Evolutionary conservation across 2,329 filamentous ascomycete species (phyloP).

Genomic region (Paraphoma sp.): DNA sequence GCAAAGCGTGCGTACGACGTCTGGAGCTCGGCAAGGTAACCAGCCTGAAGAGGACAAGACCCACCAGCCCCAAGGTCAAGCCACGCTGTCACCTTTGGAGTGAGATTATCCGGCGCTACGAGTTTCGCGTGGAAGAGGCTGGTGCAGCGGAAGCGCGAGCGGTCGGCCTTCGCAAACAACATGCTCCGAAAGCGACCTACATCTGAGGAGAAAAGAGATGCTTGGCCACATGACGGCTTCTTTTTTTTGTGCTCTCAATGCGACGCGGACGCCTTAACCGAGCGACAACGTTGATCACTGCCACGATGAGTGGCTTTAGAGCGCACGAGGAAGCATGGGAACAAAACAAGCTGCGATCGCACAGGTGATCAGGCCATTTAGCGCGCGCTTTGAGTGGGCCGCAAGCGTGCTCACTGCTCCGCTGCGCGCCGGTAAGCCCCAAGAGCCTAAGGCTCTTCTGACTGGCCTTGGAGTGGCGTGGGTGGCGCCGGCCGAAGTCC

Average conservation of each 20-base stretch:
- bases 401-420: constrained; percentile 25
- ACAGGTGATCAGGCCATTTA: constrained; percentile 27
- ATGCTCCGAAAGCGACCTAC: constrained; percentile 21
- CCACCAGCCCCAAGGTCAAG: constrained; percentile 37
- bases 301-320: constrained; percentile 31
- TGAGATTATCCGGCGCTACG: constrained; percentile 30
- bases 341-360: constrained; percentile 24
- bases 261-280: constrained; percentile 10
- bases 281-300: constrained; percentile 31
- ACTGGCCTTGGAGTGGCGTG: constrained; percentile 38
- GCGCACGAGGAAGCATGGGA: constrained; percentile 32
- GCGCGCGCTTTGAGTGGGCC: constrained; percentile 17
- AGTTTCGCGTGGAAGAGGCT: constrained; percentile 20
- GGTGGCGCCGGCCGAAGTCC: constrained; percentile 36
- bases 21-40: constrained; percentile 10
- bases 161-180: constrained; percentile 26
- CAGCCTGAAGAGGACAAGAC: constrained; percentile 26
- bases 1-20: constrained; percentile 14
- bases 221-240: constrained; percentile 23
- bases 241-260: constrained; percentile 7
- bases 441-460: constrained; percentile 23
- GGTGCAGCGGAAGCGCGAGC: constrained; percentile 23
- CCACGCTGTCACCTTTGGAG: constrained; percentile 32
- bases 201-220: constrained; percentile 21
- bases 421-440: constrained; percentile 21